These are phyloP conservation scores for Epichloe elymi DNA, from an alignment of 2,329 filamentous ascomycete genomes.

Conservation along the genomic window DNA sequence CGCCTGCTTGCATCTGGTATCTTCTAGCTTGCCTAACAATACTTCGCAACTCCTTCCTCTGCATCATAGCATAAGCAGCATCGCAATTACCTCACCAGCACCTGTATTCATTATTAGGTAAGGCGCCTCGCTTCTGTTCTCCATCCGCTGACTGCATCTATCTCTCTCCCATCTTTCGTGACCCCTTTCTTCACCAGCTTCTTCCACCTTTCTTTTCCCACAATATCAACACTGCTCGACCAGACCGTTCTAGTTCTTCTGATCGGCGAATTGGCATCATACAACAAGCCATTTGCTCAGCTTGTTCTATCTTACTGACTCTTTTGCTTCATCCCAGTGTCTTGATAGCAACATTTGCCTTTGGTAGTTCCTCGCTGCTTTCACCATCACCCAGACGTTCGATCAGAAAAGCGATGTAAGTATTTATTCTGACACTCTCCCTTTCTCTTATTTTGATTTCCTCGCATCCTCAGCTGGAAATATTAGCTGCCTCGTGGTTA, in stretches of 20 bases:
- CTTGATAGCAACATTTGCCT: slow-evolving; percentile 37
- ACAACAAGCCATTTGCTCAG: slow-evolving; percentile 40
- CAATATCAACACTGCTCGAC: slow-evolving; percentile 31
- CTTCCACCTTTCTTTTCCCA: slow-evolving; percentile 15
- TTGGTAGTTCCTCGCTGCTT: slow-evolving; percentile 19
- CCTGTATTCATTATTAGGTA: slow-evolving; percentile 9
- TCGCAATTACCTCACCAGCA: slow-evolving; percentile 12
- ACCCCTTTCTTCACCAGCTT: slow-evolving; percentile 9
- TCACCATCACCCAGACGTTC: slow-evolving; percentile 16
- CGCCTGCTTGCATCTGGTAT: slow-evolving; percentile 6
- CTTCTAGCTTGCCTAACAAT: slow-evolving; percentile 5
- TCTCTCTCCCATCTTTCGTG: slow-evolving; percentile 6
- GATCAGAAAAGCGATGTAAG: slow-evolving; percentile 16
- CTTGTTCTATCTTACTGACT: slow-evolving; percentile 46
- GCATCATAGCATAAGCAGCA: slow-evolving; percentile 9
- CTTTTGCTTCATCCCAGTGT: slow-evolving; percentile 42
- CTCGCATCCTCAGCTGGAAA: too few species aligned
- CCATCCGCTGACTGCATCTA: slow-evolving; percentile 2
- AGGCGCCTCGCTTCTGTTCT: slow-evolving; percentile 8
- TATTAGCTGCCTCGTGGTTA: neutral
- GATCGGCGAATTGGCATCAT: slow-evolving; percentile 17
- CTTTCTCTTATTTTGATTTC: neutral
- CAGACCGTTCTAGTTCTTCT: slow-evolving; percentile 26
- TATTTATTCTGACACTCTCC: neutral
- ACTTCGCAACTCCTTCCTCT: slow-evolving; percentile 8